These are phyloP conservation scores for Nakazawaea wyomingensis DNA, from an alignment of 805 yeast species.

Conservation along the genomic window DNA sequence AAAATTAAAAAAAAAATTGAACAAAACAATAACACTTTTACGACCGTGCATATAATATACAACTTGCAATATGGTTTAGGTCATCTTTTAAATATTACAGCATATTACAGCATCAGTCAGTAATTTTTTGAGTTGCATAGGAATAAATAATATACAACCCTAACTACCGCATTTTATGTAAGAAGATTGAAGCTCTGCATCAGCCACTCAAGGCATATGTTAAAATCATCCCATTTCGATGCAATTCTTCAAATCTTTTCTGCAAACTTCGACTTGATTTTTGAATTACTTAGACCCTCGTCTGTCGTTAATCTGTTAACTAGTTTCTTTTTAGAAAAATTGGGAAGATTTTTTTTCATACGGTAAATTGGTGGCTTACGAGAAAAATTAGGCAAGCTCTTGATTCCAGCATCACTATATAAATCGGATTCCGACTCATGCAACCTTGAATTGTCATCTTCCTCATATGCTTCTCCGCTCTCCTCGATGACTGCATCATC, in stretches of 20 bases:
- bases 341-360: not conserved
- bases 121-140: too few species aligned
- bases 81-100: too few species aligned
- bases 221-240: not conserved
- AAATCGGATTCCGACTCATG: too few species aligned
- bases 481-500: too few species aligned
- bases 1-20: too few species aligned
- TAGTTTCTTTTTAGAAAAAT: conserved; percentile 1
- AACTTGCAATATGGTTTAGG: too few species aligned
- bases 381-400: not conserved
- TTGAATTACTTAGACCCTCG: not conserved
- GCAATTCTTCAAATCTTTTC: not conserved
- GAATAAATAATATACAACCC: not conserved
- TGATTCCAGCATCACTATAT: not conserved
- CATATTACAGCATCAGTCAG: too few species aligned
- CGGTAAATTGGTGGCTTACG: not conserved
- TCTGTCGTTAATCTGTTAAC: conserved; percentile 1
- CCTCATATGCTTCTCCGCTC: too few species aligned
- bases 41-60: too few species aligned
- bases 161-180: not conserved
- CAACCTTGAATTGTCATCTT: too few species aligned
- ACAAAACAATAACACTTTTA: too few species aligned
- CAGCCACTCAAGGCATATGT: not conserved
- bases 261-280: not conserved
- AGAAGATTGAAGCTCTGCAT: too few species aligned